These are phyloP conservation scores for Santalum album DNA, from an alignment of 164 flowering plant genomes.

Conservation along the genomic window DNA sequence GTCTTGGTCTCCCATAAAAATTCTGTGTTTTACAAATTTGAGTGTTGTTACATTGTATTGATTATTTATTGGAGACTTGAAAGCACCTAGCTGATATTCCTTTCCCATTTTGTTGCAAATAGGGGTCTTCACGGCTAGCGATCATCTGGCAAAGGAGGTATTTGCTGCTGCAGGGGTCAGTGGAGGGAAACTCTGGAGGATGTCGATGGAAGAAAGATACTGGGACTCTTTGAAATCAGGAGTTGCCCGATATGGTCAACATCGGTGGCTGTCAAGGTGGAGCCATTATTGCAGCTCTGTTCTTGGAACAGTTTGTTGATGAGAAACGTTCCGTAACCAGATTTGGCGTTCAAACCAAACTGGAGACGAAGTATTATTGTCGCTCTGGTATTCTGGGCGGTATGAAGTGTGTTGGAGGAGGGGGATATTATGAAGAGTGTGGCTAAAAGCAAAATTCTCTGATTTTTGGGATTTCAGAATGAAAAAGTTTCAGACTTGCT, in stretches of 20 bases:
- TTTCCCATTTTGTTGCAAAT: constrained; percentile 1
- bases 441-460: too few relatives aligned
- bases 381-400: not conserved
- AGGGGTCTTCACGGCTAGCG: constrained; percentile 91
- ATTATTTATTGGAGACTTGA: not conserved
- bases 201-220: constrained; percentile 93
- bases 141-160: constrained; percentile 81
- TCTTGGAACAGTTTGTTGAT: constrained; percentile 92
- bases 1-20: not conserved
- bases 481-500: too few relatives aligned
- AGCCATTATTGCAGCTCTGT: constrained; percentile 83
- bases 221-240: constrained; percentile 98
- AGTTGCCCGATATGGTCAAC: constrained; percentile 95
- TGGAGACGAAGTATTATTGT: not conserved
- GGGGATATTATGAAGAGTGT: too few relatives aligned
- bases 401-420: too few relatives aligned
- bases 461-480: too few relatives aligned
- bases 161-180: constrained; percentile 54
- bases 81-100: not conserved
- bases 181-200: constrained; percentile 92
- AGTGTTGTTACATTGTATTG: not conserved
- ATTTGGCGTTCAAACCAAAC: constrained; percentile 60
- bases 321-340: constrained; percentile 76
- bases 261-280: constrained; percentile 89
- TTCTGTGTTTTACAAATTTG: not conserved